phyloP scores from a whole-genome alignment of 345 rosid genomes.

The Xanthoceras sorbifolium region DNA sequence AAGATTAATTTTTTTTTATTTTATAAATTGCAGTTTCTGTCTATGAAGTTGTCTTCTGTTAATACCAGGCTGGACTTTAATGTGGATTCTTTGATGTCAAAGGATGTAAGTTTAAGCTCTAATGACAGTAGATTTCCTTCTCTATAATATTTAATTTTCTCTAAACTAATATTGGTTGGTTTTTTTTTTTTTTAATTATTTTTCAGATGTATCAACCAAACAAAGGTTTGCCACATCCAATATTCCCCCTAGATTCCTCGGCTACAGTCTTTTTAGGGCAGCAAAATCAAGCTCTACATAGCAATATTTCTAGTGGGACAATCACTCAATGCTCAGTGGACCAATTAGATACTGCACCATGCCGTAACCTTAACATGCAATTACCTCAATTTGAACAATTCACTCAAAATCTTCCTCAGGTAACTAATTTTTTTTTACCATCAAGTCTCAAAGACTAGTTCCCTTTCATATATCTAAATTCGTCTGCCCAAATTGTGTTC shows the following conservation, averaged over 20 bases:
- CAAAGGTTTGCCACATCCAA: conserved; percentile 44
- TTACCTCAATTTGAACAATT: conserved; percentile 48
- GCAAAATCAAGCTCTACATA: conserved; percentile 40
- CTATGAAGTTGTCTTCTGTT: conserved; percentile 92
- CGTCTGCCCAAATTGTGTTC: neutral
- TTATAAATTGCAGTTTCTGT: conserved; percentile 66
- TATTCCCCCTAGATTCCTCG: conserved; percentile 63
- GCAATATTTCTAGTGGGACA: conserved; percentile 40
- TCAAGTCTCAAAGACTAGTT: neutral
- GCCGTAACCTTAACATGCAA: conserved; percentile 46
- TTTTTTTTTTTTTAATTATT: conserved; percentile 17
- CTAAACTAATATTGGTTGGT: neutral
- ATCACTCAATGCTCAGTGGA: conserved; percentile 39
- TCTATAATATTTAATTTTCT: neutral
- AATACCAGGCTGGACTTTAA: conserved; percentile 74
- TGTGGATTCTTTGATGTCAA: conserved; percentile 55
- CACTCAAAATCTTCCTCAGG: conserved; percentile 51
- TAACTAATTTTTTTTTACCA: conserved; percentile 14
- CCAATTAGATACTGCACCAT: conserved; percentile 38
- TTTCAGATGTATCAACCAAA: conserved; percentile 53
- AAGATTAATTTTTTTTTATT: neutral
- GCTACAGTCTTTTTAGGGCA: conserved; percentile 50
- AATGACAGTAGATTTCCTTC: neutral
- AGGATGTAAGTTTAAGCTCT: conserved; percentile 61
- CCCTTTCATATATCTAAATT: neutral